Conservation (phyloP, 495 filamentous ascomycete genomes). For the Usnea hakonensis region DNA sequence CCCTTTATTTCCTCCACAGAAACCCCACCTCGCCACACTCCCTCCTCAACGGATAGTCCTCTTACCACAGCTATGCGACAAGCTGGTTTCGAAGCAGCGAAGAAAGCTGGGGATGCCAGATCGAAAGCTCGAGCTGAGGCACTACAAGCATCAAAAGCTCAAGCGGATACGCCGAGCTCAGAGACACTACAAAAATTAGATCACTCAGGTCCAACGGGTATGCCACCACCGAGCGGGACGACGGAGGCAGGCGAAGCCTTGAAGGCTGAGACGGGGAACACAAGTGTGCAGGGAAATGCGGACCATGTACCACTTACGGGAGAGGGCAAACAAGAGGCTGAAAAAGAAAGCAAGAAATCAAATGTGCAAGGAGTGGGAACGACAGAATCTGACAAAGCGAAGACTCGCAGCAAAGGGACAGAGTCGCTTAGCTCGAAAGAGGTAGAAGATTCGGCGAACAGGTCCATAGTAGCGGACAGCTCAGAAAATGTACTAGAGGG, state of each 20-base stretch:
- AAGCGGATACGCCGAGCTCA: background rate
- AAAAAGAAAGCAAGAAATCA: slow-evolving; percentile 12
- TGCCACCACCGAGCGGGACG: slow-evolving; percentile 21
- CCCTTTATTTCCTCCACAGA: slow-evolving; percentile 10
- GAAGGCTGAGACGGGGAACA: slow-evolving; percentile 29
- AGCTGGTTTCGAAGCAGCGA: slow-evolving; percentile 62
- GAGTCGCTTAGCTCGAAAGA: background rate
- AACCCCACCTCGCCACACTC: slow-evolving; percentile 1
- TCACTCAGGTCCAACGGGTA: slow-evolving; percentile 15
- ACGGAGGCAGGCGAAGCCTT: slow-evolving; percentile 34
- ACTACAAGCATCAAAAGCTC: background rate
- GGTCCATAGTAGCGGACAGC: background rate
- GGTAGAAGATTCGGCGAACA: slow-evolving; percentile 1
- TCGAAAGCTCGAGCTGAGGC: slow-evolving; percentile 22
- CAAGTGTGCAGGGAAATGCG: slow-evolving; percentile 18
- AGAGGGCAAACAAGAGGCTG: slow-evolving; percentile 15
- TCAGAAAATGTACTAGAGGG: slow-evolving; percentile 13
- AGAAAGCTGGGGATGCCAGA: slow-evolving; percentile 43
- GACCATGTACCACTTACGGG: slow-evolving; percentile 7
- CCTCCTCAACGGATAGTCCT: slow-evolving; percentile 16
- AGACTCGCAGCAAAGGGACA: background rate
- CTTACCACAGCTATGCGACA: slow-evolving; percentile 52
- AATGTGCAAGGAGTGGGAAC: background rate
- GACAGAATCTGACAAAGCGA: background rate
- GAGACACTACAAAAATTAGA: slow-evolving; percentile 17